Evolutionary conservation across 768 basidiomycete species (phyloP), one percentile per base, ranked within the genome.

Genomic region (Fistulinella prunicolor): DNA sequence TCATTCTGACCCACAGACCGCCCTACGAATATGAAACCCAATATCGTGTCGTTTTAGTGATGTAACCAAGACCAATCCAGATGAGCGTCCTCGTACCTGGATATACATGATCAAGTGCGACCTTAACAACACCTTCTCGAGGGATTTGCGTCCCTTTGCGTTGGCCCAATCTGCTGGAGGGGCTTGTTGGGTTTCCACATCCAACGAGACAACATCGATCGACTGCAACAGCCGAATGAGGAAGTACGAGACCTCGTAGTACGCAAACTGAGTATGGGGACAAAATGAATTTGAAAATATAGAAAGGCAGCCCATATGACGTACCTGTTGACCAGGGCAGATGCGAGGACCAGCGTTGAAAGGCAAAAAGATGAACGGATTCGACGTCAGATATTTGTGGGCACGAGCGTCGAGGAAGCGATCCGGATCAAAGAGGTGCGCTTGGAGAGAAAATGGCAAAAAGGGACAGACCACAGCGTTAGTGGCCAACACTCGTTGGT

Each of bases 341-440:
- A 72, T 70, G 16, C 69, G 54, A 1, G 69, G 69, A 2, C 70
- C 71, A 3, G 72, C 72, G 24, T 72, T 73, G 55, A 73, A 73
- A 1, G 71, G 72, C 7, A 73, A 47, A 59, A 76, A 76, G 35
- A 76, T 76, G 63, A 72, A 76, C 0, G 81, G 80, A 50, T 82
- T 81, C 2, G 74, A 70, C 0, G 69, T 75, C 49, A 81, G 58
- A 54, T 83, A 79, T 52, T 75, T 81, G 19, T 72, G 68, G 35
- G 81, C 49, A 5, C 83, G 71, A 20, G 78, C 75, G 54, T 86
- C 84, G 37, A 86, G 59, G 72, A 84, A 86, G 1, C 84, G 73
- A 49, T 83, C 79, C 0, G 85, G 85, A 59, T 85, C 83, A 56
- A 85, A 86, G 46, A 66, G 54, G 8, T 73, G 58, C 19, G 81